Percentiles rank a stretch among this genome's conserved stretches.
These are phyloP conservation scores for Neofusicoccum cordaticola DNA, from an alignment of 2,329 filamentous ascomycete species.

Conservation along the genomic window DNA sequence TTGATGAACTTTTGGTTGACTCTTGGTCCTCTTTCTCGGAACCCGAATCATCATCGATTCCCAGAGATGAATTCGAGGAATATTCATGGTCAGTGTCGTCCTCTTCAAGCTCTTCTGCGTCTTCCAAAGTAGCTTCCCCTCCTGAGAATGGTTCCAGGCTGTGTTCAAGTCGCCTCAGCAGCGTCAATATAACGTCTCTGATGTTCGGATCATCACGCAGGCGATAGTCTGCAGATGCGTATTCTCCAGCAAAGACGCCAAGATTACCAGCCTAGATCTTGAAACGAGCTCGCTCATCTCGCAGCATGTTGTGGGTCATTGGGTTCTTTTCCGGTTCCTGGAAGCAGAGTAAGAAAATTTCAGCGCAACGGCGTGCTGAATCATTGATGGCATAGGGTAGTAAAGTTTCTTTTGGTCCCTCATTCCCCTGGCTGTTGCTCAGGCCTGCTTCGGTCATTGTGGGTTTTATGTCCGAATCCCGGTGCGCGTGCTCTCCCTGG, in stretches of 20 bases:
- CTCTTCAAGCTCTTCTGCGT: neutral
- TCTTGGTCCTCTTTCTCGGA: neutral
- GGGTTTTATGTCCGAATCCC: too few species aligned
- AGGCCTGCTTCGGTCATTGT: too few species aligned
- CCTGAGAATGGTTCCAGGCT: neutral
- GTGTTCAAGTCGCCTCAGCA: neutral
- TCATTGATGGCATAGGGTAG: too few species aligned
- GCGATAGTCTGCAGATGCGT: neutral
- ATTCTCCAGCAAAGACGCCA: neutral
- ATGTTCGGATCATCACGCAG: neutral
- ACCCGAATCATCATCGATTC: neutral
- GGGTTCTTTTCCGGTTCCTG: neutral
- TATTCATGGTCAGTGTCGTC: neutral
- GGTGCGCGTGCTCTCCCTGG: too few species aligned
- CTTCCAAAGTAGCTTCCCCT: too few species aligned
- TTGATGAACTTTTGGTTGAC: too few species aligned
- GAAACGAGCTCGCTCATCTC: neutral
- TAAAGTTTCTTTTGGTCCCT: too few species aligned
- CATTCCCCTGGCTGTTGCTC: too few species aligned
- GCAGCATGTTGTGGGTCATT: neutral
- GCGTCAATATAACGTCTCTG: neutral
- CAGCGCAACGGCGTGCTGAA: neutral
- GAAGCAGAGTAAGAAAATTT: neutral
- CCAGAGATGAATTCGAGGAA: neutral
- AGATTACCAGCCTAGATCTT: neutral